phyloP scores from a whole-genome alignment of 1,284 basidiomycete species.

The Filobasidium uniguttulatum region DNA sequence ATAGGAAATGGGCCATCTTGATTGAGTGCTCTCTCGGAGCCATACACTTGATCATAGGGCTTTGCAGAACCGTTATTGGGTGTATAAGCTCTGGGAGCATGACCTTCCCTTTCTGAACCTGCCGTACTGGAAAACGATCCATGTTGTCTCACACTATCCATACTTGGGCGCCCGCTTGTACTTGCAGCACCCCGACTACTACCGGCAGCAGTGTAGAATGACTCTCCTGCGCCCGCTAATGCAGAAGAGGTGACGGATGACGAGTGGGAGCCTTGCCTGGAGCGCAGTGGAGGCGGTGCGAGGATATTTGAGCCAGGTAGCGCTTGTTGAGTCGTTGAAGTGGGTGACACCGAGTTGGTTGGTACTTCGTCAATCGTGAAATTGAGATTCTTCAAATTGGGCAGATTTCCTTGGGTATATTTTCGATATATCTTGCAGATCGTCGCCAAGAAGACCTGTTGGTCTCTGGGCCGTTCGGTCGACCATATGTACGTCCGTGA shows the following conservation, averaged over 20 bases:
- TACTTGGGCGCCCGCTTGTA: too few relatives aligned
- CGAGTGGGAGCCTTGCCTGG: neutral
- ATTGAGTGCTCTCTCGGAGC: too few relatives aligned
- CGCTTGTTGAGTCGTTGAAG: constrained; percentile 2
- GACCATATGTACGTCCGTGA: constrained; percentile 70
- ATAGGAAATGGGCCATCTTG: too few relatives aligned
- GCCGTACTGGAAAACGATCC: too few relatives aligned
- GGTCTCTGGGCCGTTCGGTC: constrained; percentile 59
- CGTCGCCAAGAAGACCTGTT: constrained; percentile 54
- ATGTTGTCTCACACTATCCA: too few relatives aligned
- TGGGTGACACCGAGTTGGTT: neutral
- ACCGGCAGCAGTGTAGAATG: too few relatives aligned
- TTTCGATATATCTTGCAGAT: constrained; percentile 55
- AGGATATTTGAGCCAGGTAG: too few relatives aligned
- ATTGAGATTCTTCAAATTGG: constrained; percentile 32
- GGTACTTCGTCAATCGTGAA: constrained; percentile 3
- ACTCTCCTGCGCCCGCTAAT: neutral
- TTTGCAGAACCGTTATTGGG: too few relatives aligned
- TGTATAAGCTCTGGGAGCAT: too few relatives aligned
- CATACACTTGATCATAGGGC: too few relatives aligned
- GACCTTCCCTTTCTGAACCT: too few relatives aligned
- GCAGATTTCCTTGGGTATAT: constrained; percentile 45
- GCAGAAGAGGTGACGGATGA: neutral
- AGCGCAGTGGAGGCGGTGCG: constrained; percentile 6
- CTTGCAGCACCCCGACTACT: too few relatives aligned